These are phyloP conservation scores for Rhodocollybia butyracea DNA, from an alignment of 768 basidiomycete genomes.

Conservation along the genomic window DNA sequence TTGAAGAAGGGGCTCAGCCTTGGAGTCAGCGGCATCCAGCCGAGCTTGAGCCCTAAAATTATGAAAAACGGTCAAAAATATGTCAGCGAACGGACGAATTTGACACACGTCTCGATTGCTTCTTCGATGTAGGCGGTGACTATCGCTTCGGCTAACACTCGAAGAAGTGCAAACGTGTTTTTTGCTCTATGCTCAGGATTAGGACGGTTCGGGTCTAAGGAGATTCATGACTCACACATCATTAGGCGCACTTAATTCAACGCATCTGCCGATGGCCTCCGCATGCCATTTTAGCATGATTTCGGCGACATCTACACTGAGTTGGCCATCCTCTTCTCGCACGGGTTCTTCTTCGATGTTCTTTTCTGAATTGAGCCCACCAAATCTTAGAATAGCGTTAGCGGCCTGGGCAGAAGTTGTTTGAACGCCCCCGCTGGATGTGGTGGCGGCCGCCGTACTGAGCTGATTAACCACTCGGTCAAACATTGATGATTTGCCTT, in stretches of 20 bases:
- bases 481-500: constrained; percentile 69
- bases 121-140: constrained; percentile 82
- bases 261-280: constrained; percentile 91
- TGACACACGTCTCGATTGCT: constrained; percentile 87
- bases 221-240: constrained; percentile 68
- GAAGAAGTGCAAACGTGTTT: constrained; percentile 78
- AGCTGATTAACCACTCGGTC: constrained; percentile 92
- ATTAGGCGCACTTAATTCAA: constrained; percentile 76
- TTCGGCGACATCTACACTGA: constrained; percentile 77
- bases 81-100: neutral
- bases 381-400: constrained; percentile 85
- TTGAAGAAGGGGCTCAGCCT: constrained; percentile 77
- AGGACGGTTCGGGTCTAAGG: neutral
- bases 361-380: constrained; percentile 62
- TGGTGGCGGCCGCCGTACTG: constrained; percentile 68
- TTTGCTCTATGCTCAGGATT: constrained; percentile 59
- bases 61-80: neutral
- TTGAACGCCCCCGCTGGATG: constrained; percentile 53
- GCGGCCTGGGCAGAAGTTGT: constrained; percentile 83
- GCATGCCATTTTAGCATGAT: constrained; percentile 97
- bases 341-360: constrained; percentile 68
- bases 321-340: constrained; percentile 77
- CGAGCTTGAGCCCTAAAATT: constrained; percentile 59
- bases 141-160: constrained; percentile 84
- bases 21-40: constrained; percentile 71